Percentiles rank a stretch among this genome's conserved stretches.
phyloP scores from a whole-genome alignment of 768 basidiomycete genomes.

The Agaricus blazei region DNA sequence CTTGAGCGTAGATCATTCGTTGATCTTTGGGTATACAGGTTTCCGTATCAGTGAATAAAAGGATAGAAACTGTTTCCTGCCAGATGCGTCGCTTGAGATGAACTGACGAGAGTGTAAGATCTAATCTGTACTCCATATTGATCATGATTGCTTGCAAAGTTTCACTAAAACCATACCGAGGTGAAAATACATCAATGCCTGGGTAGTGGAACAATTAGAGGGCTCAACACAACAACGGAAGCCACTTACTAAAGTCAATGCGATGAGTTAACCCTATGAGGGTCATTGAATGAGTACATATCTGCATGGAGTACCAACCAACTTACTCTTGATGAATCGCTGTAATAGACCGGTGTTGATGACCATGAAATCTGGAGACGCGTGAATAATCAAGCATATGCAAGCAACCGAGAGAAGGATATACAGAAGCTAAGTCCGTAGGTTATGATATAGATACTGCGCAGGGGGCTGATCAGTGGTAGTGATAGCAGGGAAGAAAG shows the following conservation, averaged over 20 bases:
- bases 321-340: conserved; percentile 56
- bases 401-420: conserved; percentile 14
- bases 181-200: conserved; percentile 83
- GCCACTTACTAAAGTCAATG: conserved; percentile 66
- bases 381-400: conserved; percentile 6
- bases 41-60: conserved; percentile 56
- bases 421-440: conserved; percentile 66
- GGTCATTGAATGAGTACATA: neutral
- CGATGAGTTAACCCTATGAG: conserved; percentile 51
- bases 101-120: conserved; percentile 47
- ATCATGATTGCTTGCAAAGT: neutral
- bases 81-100: conserved; percentile 71
- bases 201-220: neutral
- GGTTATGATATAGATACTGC: conserved; percentile 46
- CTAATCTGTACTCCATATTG: conserved; percentile 36
- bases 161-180: conserved; percentile 35
- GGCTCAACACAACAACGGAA: neutral
- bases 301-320: neutral
- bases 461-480: neutral
- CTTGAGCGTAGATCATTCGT: conserved; percentile 53
- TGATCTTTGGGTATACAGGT: conserved; percentile 56
- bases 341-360: conserved; percentile 50
- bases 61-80: conserved; percentile 70
- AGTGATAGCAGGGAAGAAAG: neutral
- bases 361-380: conserved; percentile 52